These are phyloP conservation scores for Mollisiaceae sp. DNA, from an alignment of 2,329 filamentous ascomycete genomes.

Conservation along the genomic window DNA sequence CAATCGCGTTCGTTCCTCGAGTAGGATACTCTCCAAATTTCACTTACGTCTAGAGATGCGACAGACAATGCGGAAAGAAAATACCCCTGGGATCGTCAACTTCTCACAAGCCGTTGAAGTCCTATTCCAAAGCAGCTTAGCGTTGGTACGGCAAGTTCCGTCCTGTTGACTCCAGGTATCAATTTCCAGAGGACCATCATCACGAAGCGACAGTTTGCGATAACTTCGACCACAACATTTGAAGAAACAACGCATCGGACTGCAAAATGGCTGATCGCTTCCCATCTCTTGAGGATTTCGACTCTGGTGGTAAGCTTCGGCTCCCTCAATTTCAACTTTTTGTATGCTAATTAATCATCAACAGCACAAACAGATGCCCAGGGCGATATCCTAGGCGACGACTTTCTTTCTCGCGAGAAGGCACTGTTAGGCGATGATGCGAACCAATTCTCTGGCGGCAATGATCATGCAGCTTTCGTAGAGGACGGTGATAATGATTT, in stretches of 20 bases:
- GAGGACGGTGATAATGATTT: conserved; percentile 74
- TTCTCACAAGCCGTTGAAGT: not conserved
- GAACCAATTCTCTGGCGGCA: conserved; percentile 80
- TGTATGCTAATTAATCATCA: conserved; percentile 26
- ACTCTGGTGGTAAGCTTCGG: conserved; percentile 51
- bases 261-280: conserved; percentile 62
- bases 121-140: not conserved
- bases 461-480: conserved; percentile 69
- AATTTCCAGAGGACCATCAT: conserved; percentile 16
- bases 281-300: conserved; percentile 64
- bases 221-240: conserved; percentile 19
- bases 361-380: conserved; percentile 70
- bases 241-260: conserved; percentile 17
- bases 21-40: not conserved
- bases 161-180: conserved; percentile 13
- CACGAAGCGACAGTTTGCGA: conserved; percentile 16
- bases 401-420: conserved; percentile 92
- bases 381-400: conserved; percentile 62
- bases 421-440: conserved; percentile 90
- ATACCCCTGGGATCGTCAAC: not conserved
- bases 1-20: not conserved
- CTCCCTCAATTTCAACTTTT: not conserved
- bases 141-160: conserved; percentile 1
- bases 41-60: not conserved
- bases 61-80: not conserved